A percentile compares a stretch with the other conserved stretches of the same genome.
phyloP scores from a whole-genome alignment of 495 filamentous ascomycete species.

The Penicillium herquei region DNA sequence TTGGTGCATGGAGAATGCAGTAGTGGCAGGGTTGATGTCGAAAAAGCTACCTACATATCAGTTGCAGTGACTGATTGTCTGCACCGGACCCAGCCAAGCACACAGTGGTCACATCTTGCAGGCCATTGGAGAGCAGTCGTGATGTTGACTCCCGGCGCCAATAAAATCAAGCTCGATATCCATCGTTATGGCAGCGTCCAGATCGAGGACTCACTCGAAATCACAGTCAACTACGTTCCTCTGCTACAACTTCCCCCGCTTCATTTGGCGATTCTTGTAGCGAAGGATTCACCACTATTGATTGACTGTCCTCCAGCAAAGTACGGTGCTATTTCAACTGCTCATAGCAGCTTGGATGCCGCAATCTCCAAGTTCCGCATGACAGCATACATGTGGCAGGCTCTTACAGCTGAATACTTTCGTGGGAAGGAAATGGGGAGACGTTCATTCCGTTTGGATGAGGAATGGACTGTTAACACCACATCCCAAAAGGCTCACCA shows the following conservation, averaged over 20 bases:
- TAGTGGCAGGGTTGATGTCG: background rate
- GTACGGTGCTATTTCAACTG: conserved; percentile 28
- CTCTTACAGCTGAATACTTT: conserved; percentile 49
- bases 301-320: conserved; percentile 41
- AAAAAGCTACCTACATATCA: conserved; percentile 4
- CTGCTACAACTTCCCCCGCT: conserved; percentile 43
- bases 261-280: conserved; percentile 48
- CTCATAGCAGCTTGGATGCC: conserved; percentile 38
- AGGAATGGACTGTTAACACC: conserved; percentile 47
- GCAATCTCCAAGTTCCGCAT: conserved; percentile 50
- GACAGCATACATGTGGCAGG: conserved; percentile 53
- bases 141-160: conserved; percentile 17
- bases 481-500: conserved; percentile 4
- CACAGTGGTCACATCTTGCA: conserved; percentile 15
- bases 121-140: conserved; percentile 19
- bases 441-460: conserved; percentile 49
- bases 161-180: conserved; percentile 9
- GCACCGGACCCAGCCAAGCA: background rate
- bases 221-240: conserved; percentile 27
- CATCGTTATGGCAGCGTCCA: conserved; percentile 1
- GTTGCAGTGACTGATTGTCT: conserved; percentile 5
- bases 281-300: conserved; percentile 42
- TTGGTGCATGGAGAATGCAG: conserved; percentile 8
- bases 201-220: conserved; percentile 7
- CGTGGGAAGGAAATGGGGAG: conserved; percentile 44